Base-by-base conservation (phyloP, 2,329 filamentous ascomycete genomes). In the Coniochaeta prunicola region DNA sequence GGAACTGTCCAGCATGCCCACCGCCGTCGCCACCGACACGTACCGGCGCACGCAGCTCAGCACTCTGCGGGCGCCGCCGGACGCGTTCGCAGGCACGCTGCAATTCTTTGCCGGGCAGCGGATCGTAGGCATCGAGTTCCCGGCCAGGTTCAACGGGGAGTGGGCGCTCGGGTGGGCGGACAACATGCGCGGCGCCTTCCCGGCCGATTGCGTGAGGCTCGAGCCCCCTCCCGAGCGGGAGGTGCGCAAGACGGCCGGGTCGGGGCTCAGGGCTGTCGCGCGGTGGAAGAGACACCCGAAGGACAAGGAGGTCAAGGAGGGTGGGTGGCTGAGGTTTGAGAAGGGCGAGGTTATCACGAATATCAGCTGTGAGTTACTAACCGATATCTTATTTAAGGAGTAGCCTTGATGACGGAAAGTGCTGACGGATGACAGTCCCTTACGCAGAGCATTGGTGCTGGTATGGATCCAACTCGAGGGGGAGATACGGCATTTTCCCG, bases 321-420 rank as follows among this genome's bases (percentile, higher is more conserved):
- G 71, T 12, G 67, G 65, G n/a, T 84, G 81, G 81, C 71, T 85
- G 19, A 78, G 74, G 64, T 80, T 90, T 64, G 83, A 86, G 50
- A 86, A 85, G 67, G 83, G 82, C 24, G 87, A 90, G 59, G 75
- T 78, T 2, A 86, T 88, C 19, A 85, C 79, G 64, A 90, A 86
- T 70, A 90, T 84, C 33, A 73, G 71, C 58, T 84, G 80, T 82
- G 66, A 74, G 79, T 76, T 45, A n/a, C n/a, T n/a, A n/a, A n/a
- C n/a, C n/a, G n/a, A n/a, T n/a, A n/a, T 24, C 9, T 45, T 12
- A 24, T n/a, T 19, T n/a, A 12, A 9, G 2, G 5, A 10, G 5
- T 45, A 10, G 40, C 12, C 19, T 7, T 45, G 33, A 40, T 26
- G 21, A 38, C 30, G 13, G 24, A 17, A 7, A 26, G 9, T 19